Evolutionary conservation across 805 yeast genomes (phyloP), one percentile per base, ranked within the genome.

Genomic region (Candida adriatica): DNA sequence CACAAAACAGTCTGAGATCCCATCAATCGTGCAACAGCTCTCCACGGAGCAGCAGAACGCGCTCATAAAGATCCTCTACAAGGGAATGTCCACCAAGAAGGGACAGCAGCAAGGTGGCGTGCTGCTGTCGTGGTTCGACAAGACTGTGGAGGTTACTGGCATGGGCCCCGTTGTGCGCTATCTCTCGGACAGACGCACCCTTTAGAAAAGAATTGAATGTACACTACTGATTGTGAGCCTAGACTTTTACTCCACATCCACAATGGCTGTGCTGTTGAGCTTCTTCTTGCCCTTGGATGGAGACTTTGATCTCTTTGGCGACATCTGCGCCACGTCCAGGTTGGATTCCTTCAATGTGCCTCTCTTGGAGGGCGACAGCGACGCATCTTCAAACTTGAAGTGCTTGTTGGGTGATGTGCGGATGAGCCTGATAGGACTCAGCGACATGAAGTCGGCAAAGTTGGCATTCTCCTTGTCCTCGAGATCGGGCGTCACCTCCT

Each of bases 61-160:
- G 2, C 70, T 92, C 49, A 66, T 87, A 27, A 92, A 92, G 55
- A 84, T 82, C 55, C 63, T 92, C 33, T 92, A 88, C 60, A 80
- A 79, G 49, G 86, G 86, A 18, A 86, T 92, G 95, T 64, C 77
- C 27, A 61, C 78, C 8, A 70, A 78, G 18, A 77, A 75, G 44
- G 88, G 92, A 8, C 84, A 85, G 42, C 83, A 80, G 48, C 86
- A 79, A 42, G 95, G 96, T 13, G 95, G 95, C 28, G 68, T 79
- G 28, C 58, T 92, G 45, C 71, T 92, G 46, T 74, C 80, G 19
- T 92, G 98, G 98, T 85, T 80, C 53, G 96, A 90, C 46, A 87
- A 86, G 59, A 73, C 90, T 13, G 78, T 85, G 22, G 94, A 81
- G 39, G 62, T 73, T 14, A 74, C 88, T 11, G 97, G 97, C 13